phyloP scores from a whole-genome alignment of 148 eudicot species.

The Spergularia marina region DNA sequence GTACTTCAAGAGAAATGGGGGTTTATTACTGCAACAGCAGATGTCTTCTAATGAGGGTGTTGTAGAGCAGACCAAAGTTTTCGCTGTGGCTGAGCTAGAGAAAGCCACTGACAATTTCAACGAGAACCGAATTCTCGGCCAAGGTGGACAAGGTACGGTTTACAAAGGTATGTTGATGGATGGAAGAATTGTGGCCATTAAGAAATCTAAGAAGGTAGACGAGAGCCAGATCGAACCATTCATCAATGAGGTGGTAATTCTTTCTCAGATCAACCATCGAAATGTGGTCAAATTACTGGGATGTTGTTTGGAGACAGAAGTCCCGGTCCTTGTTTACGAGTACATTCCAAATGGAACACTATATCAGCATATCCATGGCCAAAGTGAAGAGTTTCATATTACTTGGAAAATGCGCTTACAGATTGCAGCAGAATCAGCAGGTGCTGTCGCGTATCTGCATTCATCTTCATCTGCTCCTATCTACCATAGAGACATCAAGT shows the following conservation, averaged over 20 bases:
- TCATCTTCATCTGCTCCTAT: constrained; percentile 19
- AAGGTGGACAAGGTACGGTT: constrained; percentile 23
- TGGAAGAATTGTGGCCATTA: constrained; percentile 20
- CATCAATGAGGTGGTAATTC: constrained; percentile 21
- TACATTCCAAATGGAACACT: constrained; percentile 20
- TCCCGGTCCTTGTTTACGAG: constrained; percentile 21
- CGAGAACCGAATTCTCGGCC: constrained; percentile 21
- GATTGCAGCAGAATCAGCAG: constrained; percentile 24
- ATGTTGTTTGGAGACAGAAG: constrained; percentile 28
- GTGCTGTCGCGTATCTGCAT: constrained; percentile 20
- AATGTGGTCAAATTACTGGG: constrained; percentile 22
- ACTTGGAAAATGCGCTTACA: constrained; percentile 19
- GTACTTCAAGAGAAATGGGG: constrained; percentile 20
- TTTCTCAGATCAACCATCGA: constrained; percentile 23
- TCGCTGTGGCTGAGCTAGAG: constrained; percentile 9
- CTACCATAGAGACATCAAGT: constrained; percentile 23
- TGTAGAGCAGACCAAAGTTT: constrained; percentile 13
- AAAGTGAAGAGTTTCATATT: constrained; percentile 4
- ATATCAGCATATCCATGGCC: constrained; percentile 19
- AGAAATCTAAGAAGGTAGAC: constrained; percentile 15
- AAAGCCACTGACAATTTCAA: constrained; percentile 12
- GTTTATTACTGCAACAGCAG: constrained; percentile 18
- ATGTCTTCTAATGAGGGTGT: constrained; percentile 13
- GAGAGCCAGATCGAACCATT: constrained; percentile 20
- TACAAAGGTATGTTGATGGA: constrained; percentile 18